A percentile compares a stretch with the other conserved stretches of the same genome.
Evolutionary conservation across 176 grass and related monocot species (phyloP).

Genomic region (Panicum miliaceum): DNA sequence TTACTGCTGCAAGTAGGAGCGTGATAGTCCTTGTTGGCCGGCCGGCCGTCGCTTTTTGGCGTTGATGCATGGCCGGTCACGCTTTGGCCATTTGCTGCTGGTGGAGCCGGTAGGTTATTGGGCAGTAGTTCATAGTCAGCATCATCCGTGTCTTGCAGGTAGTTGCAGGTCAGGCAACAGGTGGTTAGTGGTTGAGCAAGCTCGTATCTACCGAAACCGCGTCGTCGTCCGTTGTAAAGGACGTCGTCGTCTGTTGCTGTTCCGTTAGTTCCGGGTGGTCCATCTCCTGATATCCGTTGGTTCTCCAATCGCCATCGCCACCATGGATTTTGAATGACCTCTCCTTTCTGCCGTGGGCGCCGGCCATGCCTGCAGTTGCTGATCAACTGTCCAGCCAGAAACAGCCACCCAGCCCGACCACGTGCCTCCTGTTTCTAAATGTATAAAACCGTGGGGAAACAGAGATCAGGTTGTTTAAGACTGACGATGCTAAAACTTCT

Average conservation of each 20-base stretch:
- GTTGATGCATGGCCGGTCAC: background rate
- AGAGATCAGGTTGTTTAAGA: background rate
- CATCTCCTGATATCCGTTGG: no score
- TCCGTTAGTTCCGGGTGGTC: no score
- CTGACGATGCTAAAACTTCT: background rate
- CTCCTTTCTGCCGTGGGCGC: background rate
- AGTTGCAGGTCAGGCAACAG: background rate
- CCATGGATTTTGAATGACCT: background rate
- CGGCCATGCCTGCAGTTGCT: no score
- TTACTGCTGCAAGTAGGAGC: background rate
- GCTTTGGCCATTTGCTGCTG: background rate
- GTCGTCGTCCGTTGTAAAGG: no score
- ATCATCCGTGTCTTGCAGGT: background rate
- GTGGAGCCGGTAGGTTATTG: no score
- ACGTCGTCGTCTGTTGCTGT: no score
- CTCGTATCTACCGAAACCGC: background rate
- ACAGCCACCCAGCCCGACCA: no score
- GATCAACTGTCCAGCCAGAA: no score
- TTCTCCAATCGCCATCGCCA: background rate
- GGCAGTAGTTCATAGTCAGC: background rate
- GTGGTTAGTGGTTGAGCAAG: background rate
- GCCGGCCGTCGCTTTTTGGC: slow-evolving; percentile 13
- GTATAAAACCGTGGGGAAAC: background rate
- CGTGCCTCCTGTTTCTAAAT: background rate
- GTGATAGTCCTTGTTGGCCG: background rate